Base-by-base conservation (phyloP, 306 rosid species). In the Medicago lupulina region DNA sequence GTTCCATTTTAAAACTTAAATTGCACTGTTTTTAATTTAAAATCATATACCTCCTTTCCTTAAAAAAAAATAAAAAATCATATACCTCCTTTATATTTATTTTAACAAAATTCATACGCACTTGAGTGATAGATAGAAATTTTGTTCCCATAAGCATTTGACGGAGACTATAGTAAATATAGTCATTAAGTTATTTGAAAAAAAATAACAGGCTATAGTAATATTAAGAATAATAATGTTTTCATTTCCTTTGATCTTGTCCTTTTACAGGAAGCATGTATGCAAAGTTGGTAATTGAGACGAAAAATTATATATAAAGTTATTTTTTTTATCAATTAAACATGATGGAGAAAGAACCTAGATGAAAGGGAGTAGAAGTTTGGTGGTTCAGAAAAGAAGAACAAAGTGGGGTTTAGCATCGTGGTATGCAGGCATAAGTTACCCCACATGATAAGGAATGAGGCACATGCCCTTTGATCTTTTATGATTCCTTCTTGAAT, bases 401-500 rank as follows among this genome's bases (percentile, higher is more conserved):
- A 78, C 82, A 80, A 25, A 28, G 88, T 83, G 88, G 88, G 88
- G 86, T 74, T 53, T 73, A 68, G 73, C 82, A 81, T 80, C 87
- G 88, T 84, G 87, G 86, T 76, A 79, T 62, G 75, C 58, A 81
- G 86, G 83, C 80, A 77, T 4, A 79, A 76, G 85, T 25, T 79
- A 82, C 84, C 88, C 97, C 91, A 86, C 91, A 79, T 82, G 92
- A 87, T 59, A 80, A 80, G 78, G 92, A 83, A 78, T 67, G 87
- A 86, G 81, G 82, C 93, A 89, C 90, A 87, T 87, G 93, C 79
- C 58, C 36, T 59, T 54, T 79, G 85, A 72, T 81, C 73, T 76
- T 65, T 65, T 44, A 50, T 75, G 77, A 67, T 76, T 76, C 71
- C 67, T 34, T 61, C 65, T 77, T 25, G 61, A 38, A 11, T 72